Conservation (phyloP, 2,329 filamentous ascomycete species). For the Alternaria panax region DNA sequence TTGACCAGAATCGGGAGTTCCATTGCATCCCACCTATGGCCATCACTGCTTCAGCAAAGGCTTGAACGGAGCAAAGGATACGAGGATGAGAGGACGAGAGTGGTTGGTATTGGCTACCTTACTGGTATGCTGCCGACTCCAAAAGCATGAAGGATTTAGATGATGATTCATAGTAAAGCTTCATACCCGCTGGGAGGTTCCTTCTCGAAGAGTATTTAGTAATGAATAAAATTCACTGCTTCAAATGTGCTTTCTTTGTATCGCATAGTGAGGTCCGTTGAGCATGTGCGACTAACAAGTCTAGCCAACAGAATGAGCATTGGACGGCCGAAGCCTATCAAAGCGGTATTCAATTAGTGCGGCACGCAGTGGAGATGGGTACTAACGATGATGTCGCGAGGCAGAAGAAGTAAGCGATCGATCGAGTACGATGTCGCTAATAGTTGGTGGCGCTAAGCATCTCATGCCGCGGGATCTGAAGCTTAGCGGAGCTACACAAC, state of each 20-base stretch:
- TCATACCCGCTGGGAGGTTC: not conserved
- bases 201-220: not conserved
- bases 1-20: too few species aligned
- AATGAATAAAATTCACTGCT: not conserved
- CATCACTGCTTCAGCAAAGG: constrained; percentile 2
- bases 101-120: not conserved
- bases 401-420: constrained; percentile 9
- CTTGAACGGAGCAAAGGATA: not conserved
- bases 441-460: constrained; percentile 11
- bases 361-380: not conserved
- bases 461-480: constrained; percentile 10
- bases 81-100: not conserved
- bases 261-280: not conserved
- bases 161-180: not conserved
- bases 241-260: not conserved
- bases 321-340: not conserved
- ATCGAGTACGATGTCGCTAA: constrained; percentile 12
- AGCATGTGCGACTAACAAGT: not conserved
- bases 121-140: not conserved
- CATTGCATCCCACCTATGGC: too few species aligned
- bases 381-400: constrained; percentile 1
- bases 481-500: constrained; percentile 7
- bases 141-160: not conserved
- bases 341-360: not conserved
- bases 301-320: not conserved